These are phyloP conservation scores for Gracilaria domingensis DNA, from an alignment of 23 red algal species.

Conservation along the genomic window DNA sequence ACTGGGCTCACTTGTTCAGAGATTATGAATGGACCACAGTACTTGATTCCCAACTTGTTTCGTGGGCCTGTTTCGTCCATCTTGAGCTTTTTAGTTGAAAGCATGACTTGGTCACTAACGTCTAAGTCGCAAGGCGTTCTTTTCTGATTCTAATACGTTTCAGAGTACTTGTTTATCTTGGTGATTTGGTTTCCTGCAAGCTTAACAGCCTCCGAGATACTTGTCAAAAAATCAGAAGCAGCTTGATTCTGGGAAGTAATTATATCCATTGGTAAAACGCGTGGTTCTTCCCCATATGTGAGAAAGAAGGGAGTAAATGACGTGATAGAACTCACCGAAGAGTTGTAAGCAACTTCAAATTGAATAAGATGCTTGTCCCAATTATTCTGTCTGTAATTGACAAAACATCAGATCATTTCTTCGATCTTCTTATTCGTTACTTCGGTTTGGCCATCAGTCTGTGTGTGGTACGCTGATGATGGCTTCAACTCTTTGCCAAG, in stretches of 20 bases:
- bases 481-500: not conserved
- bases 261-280: not conserved
- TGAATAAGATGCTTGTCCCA: slow-evolving; percentile 32
- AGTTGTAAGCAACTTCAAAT: slow-evolving; percentile 39
- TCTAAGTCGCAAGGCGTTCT: slow-evolving; percentile 3
- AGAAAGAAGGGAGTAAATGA: slow-evolving; percentile 4
- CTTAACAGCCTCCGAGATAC: not conserved
- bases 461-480: slow-evolving; percentile 41
- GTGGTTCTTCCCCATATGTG: slow-evolving; percentile 10
- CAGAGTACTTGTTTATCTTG: not conserved
- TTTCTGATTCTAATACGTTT: not conserved
- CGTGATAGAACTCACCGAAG: not conserved
- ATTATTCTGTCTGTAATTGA: slow-evolving; percentile 20
- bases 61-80: slow-evolving; percentile 3
- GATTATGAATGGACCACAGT: slow-evolving; percentile 37
- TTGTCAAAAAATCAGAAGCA: not conserved
- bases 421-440: slow-evolving; percentile 54
- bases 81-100: slow-evolving; percentile 20
- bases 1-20: slow-evolving; percentile 21
- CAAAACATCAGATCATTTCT: slow-evolving; percentile 42
- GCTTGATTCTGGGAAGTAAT: slow-evolving; percentile 9
- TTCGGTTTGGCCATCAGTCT: slow-evolving; percentile 48
- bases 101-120: slow-evolving; percentile 12
- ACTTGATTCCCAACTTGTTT: slow-evolving; percentile 4
- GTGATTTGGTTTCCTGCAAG: not conserved